phyloP scores from a whole-genome alignment of 2,329 filamentous ascomycete genomes.

The Parastagonospora nodorum region DNA sequence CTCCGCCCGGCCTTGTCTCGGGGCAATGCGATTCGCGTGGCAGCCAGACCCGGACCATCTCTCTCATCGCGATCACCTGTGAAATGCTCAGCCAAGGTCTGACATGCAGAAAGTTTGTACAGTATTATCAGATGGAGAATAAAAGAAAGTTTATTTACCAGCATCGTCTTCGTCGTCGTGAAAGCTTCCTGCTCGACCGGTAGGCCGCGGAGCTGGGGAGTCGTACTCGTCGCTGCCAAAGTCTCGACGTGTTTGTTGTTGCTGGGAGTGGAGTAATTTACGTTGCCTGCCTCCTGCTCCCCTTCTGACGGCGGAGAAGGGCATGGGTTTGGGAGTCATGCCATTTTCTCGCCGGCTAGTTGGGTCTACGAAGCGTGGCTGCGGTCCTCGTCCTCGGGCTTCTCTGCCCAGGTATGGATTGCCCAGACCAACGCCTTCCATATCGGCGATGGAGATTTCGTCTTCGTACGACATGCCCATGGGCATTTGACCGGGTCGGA shows the following conservation, averaged over 20 bases:
- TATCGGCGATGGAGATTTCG: conserved; percentile 12
- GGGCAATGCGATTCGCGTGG: too few species aligned
- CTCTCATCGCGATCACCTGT: not conserved
- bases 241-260: not conserved
- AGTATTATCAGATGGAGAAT: not conserved
- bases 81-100: not conserved
- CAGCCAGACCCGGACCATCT: too few species aligned
- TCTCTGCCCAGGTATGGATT: conserved; percentile 8
- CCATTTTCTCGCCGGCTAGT: not conserved
- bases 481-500: conserved; percentile 1
- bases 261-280: not conserved
- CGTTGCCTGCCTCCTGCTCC: not conserved
- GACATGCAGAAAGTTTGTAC: not conserved
- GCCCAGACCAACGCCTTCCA: conserved; percentile 10
- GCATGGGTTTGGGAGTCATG: conserved; percentile 4
- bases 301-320: not conserved
- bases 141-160: not conserved
- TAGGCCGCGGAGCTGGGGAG: too few species aligned
- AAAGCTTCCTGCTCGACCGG: too few species aligned
- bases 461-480: conserved; percentile 9
- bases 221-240: too few species aligned
- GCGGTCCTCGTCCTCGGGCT: conserved; percentile 4
- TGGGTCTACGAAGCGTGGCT: conserved; percentile 7
- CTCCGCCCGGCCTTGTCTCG: too few species aligned
- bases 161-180: not conserved